phyloP scores from a whole-genome alignment of 1,139 yeast species.

The Diutina mesorugosa region DNA sequence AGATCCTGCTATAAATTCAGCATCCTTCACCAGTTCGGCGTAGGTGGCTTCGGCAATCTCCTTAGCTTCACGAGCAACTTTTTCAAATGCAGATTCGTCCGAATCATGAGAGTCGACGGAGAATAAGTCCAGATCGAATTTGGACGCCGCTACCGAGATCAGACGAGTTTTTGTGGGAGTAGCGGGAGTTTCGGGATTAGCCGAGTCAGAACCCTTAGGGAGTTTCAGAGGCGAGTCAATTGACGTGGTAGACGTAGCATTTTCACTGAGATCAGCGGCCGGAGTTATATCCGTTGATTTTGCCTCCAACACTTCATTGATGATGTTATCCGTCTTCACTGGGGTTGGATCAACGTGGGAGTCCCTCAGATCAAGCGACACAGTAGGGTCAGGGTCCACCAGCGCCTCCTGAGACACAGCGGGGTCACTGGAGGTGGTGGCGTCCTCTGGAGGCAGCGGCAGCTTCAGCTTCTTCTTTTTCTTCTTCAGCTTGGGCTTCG shows the following conservation, averaged over 20 bases:
- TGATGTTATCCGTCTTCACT: not conserved
- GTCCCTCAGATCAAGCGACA: not conserved
- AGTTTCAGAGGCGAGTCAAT: no score
- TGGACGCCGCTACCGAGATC: not conserved
- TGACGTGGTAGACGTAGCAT: no score
- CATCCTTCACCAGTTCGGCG: not conserved
- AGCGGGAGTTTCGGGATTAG: not conserved
- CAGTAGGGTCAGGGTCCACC: not conserved
- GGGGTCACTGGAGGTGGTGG: not conserved
- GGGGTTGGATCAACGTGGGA: not conserved
- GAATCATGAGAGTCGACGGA: not conserved
- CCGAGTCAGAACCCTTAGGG: not conserved
- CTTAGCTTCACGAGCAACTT: not conserved
- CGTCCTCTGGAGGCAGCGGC: not conserved
- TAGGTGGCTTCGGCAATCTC: not conserved
- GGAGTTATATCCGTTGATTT: no score
- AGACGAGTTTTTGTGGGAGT: not conserved
- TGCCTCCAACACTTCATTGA: not conserved
- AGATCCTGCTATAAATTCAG: not conserved
- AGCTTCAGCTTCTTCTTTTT: constrained; percentile 5
- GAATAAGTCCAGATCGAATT: not conserved
- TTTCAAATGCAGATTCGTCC: not conserved
- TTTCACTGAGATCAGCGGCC: no score
- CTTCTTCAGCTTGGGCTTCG: constrained; percentile 1
- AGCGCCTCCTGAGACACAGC: not conserved